Evolutionary conservation across 352 stramenopile species (phyloP), one percentile per base, ranked within the genome.

Genomic region (Phytophthora capsici): DNA sequence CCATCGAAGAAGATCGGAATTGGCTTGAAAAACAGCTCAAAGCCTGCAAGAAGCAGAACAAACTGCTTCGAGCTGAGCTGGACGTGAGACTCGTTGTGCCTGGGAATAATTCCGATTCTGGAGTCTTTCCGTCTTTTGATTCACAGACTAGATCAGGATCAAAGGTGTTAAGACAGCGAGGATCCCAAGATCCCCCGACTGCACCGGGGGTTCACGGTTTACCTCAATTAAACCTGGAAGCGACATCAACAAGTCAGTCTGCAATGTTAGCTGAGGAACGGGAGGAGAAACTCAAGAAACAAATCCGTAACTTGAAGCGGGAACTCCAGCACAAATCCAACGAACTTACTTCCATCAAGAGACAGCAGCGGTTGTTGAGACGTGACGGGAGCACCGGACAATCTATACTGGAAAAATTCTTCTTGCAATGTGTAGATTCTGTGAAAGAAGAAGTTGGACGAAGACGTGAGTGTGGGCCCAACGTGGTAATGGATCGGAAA

Each of bases 1-100:
- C 86, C 0, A 94, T 97, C 25, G 82, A 97, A 77, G 90, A 98
- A 45, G 92, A 98, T 57, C 78, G 92, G 20, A 89, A 90, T 38
- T 98, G 93, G 92, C 75, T 98, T 10, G 88, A 96, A 53, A 94
- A 95, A 32, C 93, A 98, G 66, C 80, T 98, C 5, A 98, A 98
- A 64, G 89, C 87, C 6, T 96, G 86, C 62, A 98, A 98, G 66
- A 98, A 97, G 53, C 90, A 98, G 57, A 97, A 98, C 71, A 98
- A 98, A 65, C 57, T 98, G 22, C 72, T 97, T 28, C 85, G 85
- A 19, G 86, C 88, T 0, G 89, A 94, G 43, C 66, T 96, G 6
- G 88, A 94, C 23, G 71, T 93, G 43, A 80, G 84, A 2, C 43
- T 91, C 6, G 41, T 70, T 9, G 73, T 64, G 3, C 49, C 71